These are phyloP conservation scores for Mallotus japonicus DNA, from an alignment of 441 rosid species.

Conservation along the genomic window DNA sequence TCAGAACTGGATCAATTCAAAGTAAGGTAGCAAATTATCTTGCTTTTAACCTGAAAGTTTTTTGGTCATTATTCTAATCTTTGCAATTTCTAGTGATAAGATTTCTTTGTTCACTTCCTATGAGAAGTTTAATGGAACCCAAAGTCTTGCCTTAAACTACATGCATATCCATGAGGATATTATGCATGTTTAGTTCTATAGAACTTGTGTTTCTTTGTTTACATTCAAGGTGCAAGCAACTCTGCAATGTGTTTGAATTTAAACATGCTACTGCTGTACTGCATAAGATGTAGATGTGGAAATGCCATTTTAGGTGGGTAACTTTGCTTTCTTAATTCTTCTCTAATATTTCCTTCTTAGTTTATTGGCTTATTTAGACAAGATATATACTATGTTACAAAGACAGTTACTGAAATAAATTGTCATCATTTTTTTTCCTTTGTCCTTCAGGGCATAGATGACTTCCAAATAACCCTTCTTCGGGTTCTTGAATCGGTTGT, in stretches of 20 bases:
- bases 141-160: background rate
- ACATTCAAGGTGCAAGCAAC: too few relatives aligned
- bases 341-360: too few relatives aligned
- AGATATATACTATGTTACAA: too few relatives aligned
- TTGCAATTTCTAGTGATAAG: background rate
- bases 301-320: too few relatives aligned
- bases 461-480: constrained; percentile 88
- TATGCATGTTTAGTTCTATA: too few relatives aligned
- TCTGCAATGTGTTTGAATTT: too few relatives aligned
- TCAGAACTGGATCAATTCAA: background rate
- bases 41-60: background rate
- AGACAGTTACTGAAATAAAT: constrained; percentile 13
- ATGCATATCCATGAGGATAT: background rate
- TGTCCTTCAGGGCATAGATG: constrained; percentile 78
- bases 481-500: constrained; percentile 74
- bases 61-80: background rate
- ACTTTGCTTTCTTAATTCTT: too few relatives aligned
- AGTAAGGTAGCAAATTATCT: background rate
- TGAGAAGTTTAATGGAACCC: background rate
- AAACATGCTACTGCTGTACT: too few relatives aligned
- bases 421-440: constrained; percentile 4
- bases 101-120: background rate
- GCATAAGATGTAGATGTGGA: too few relatives aligned
- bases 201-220: too few relatives aligned
- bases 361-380: too few relatives aligned